Percentiles rank a stretch among this genome's conserved stretches.
Evolutionary conservation across 805 yeast genomes (phyloP).

Genomic region (Starmerella vaccinii): DNA sequence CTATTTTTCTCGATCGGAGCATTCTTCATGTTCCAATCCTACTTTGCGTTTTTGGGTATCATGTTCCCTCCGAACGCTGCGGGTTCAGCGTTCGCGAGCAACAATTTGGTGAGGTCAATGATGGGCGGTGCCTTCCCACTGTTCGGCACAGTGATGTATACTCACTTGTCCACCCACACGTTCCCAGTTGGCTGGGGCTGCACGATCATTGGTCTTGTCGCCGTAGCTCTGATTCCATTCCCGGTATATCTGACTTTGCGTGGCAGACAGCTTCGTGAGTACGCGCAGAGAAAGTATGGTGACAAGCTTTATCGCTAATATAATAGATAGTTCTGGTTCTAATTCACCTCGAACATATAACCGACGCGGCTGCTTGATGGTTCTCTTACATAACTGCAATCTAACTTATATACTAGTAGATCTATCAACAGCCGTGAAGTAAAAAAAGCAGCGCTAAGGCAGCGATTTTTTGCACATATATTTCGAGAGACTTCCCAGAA

Average conservation of each 20-base stretch:
- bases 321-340: too few species aligned
- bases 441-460: too few species aligned
- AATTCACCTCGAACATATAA: too few species aligned
- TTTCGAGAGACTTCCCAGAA: too few species aligned
- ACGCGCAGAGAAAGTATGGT: constrained; percentile 18
- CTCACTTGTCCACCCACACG: constrained; percentile 31
- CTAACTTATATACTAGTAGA: too few species aligned
- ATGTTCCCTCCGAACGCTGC: constrained; percentile 44
- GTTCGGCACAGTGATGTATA: constrained; percentile 51
- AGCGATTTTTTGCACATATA: too few species aligned
- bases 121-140: constrained; percentile 41
- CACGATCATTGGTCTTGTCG: constrained; percentile 37
- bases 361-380: too few species aligned
- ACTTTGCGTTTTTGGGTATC: constrained; percentile 41
- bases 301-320: constrained; percentile 4
- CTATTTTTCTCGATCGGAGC: constrained; percentile 34
- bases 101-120: constrained; percentile 33
- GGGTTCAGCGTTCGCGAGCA: constrained; percentile 47
- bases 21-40: constrained; percentile 42
- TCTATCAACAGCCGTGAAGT: too few species aligned
- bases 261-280: constrained; percentile 14
- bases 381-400: too few species aligned
- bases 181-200: constrained; percentile 56
- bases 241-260: constrained; percentile 26
- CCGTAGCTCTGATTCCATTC: constrained; percentile 41